Evolutionary conservation across 176 grass and related monocot genomes (phyloP).

Genomic region (Paspalum notatum): DNA sequence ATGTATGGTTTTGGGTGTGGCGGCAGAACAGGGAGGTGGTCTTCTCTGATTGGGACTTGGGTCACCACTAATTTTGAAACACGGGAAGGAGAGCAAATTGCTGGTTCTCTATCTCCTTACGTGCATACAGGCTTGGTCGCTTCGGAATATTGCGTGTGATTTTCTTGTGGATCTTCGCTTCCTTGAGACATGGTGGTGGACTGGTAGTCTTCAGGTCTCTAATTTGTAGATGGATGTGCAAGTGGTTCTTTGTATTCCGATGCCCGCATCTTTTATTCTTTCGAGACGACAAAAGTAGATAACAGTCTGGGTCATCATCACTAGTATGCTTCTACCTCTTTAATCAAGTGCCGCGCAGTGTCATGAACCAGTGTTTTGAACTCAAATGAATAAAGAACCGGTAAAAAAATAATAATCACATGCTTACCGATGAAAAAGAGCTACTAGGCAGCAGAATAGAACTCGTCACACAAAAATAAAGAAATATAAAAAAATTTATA

Average conservation of each 20-base stretch:
- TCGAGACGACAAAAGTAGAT: no score
- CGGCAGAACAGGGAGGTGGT: neutral
- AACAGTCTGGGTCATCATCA: no score
- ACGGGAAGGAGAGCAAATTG: neutral
- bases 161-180: neutral
- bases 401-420: no score
- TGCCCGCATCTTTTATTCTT: no score
- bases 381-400: no score
- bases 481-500: no score
- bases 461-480: no score
- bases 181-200: neutral
- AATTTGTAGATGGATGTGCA: neutral
- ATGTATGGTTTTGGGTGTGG: constrained; percentile 44
- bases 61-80: constrained; percentile 18
- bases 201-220: neutral
- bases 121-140: neutral
- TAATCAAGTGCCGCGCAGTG: no score
- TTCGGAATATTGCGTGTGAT: neutral
- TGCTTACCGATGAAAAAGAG: no score
- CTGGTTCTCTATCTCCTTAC: neutral
- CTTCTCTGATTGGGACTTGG: neutral
- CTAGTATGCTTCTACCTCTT: no score
- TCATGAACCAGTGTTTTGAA: no score
- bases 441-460: no score
- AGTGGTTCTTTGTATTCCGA: neutral